Evolutionary conservation across 2,329 filamentous ascomycete genomes (phyloP).

Genomic region (Stachybotrys chartarum): DNA sequence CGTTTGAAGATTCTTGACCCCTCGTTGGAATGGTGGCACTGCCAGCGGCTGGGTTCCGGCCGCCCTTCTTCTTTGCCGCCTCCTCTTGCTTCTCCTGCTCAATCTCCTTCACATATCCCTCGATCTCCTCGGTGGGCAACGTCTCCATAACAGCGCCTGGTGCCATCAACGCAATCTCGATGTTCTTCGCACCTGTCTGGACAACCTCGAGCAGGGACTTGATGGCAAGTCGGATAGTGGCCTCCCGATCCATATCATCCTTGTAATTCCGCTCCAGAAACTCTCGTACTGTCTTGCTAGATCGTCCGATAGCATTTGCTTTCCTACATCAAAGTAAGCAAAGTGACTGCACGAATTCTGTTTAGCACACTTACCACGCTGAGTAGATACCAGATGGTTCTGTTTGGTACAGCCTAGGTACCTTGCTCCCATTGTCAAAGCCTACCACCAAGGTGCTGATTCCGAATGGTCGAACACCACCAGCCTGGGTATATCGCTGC

Average conservation of each 20-base stretch:
- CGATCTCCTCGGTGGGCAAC: constrained; percentile 91
- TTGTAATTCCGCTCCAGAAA: constrained; percentile 99
- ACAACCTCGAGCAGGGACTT: constrained; percentile 98
- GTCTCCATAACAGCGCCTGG: constrained; percentile 88
- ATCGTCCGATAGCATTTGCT: constrained; percentile 96
- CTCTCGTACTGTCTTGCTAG: constrained; percentile 97
- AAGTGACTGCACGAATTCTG: constrained; percentile 5
- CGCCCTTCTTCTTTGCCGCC: constrained; percentile 92
- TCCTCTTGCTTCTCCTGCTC: constrained; percentile 99
- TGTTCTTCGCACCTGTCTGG: constrained; percentile 98
- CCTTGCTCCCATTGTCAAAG: constrained; percentile 90
- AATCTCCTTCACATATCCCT: constrained; percentile 96
- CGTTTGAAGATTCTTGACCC: constrained; percentile 35
- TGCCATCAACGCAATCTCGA: constrained; percentile 97
- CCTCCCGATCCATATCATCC: constrained; percentile 92
- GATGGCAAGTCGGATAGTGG: constrained; percentile 93
- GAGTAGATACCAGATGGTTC: constrained; percentile 99
- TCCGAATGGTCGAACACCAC: constrained; percentile 96
- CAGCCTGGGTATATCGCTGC: constrained; percentile 97
- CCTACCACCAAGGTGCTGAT: constrained; percentile 97
- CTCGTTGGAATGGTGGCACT: constrained; percentile 69
- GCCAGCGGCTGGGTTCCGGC: constrained; percentile 62
- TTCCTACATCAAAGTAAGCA: constrained; percentile 56
- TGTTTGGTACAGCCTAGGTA: constrained; percentile 90
- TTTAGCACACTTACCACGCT: constrained; percentile 64